Evolutionary conservation across 1,139 yeast genomes (phyloP).

Genomic region (Nadsonia commutata): DNA sequence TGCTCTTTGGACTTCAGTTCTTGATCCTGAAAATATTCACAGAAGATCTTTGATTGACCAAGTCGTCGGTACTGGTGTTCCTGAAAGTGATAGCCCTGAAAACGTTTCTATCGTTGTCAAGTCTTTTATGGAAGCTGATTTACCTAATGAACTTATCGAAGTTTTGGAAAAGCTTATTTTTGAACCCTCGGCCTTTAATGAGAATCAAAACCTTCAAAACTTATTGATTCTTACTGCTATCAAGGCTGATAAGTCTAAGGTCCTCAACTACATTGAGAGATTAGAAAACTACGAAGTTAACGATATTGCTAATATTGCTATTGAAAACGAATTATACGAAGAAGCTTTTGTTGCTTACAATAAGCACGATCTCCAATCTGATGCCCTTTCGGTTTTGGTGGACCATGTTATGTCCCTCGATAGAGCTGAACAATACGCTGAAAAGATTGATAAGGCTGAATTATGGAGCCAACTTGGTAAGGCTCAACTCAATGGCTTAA

Average conservation of each 20-base stretch:
- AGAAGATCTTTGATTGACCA: slow-evolving; percentile 87
- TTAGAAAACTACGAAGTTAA: slow-evolving; percentile 83
- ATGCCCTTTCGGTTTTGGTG: slow-evolving; percentile 81
- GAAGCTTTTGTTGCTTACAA: slow-evolving; percentile 92
- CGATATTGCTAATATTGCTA: slow-evolving; percentile 86
- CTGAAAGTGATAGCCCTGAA: slow-evolving; percentile 89
- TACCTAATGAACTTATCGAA: slow-evolving; percentile 87
- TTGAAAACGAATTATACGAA: slow-evolving; percentile 76
- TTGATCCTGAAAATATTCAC: slow-evolving; percentile 62
- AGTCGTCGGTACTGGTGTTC: slow-evolving; percentile 91
- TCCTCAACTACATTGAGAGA: slow-evolving; percentile 69
- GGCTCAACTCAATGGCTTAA: slow-evolving; percentile 88
- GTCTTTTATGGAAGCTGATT: slow-evolving; percentile 91
- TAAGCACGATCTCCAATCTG: slow-evolving; percentile 60
- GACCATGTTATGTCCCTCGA: slow-evolving; percentile 90
- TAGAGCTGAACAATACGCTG: slow-evolving; percentile 90
- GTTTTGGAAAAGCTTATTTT: slow-evolving; percentile 86
- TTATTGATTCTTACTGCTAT: slow-evolving; percentile 84
- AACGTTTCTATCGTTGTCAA: slow-evolving; percentile 92
- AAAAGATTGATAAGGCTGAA: slow-evolving; percentile 70
- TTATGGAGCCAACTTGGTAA: slow-evolving; percentile 93
- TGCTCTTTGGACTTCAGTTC: slow-evolving; percentile 67
- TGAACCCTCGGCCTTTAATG: slow-evolving; percentile 94
- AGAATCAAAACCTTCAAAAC: slow-evolving; percentile 89
- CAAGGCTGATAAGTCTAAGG: slow-evolving; percentile 84